Conservation (phyloP, 2,329 filamentous ascomycete species). For the Eutypa lata region DNA sequence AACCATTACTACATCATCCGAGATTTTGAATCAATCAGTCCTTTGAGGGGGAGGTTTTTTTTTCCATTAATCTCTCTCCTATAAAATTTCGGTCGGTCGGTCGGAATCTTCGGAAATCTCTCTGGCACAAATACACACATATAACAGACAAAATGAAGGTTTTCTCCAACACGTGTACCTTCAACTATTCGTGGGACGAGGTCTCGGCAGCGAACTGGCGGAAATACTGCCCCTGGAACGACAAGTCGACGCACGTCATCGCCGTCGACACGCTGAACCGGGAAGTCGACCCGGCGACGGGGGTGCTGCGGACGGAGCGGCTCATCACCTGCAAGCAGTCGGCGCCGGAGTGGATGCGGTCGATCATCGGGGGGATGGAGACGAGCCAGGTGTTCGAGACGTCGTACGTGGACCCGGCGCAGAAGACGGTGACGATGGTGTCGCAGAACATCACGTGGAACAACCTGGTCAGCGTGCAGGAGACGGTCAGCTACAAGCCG, state of each 20-base stretch:
- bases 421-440: slow-evolving; percentile 92
- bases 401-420: slow-evolving; percentile 82
- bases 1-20: slow-evolving; percentile 4
- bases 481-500: slow-evolving; percentile 86
- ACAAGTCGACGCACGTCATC: slow-evolving; percentile 94
- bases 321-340: slow-evolving; percentile 61
- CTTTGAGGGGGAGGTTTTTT: neutral
- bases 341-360: slow-evolving; percentile 76
- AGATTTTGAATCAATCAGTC: neutral
- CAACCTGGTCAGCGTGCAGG: slow-evolving; percentile 86
- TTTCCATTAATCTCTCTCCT: neutral
- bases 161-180: slow-evolving; percentile 85
- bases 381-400: slow-evolving; percentile 91
- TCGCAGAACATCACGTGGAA: slow-evolving; percentile 91
- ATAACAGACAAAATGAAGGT: slow-evolving; percentile 71
- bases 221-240: slow-evolving; percentile 99
- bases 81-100: neutral
- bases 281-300: slow-evolving; percentile 50
- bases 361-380: slow-evolving; percentile 74
- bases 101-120: too few species aligned
- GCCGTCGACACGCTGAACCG: slow-evolving; percentile 91
- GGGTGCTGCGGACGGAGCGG: slow-evolving; percentile 60
- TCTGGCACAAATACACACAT: neutral
- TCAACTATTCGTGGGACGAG: slow-evolving; percentile 98
- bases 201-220: slow-evolving; percentile 97